Evolutionary conservation across 805 yeast genomes (phyloP), one percentile per base, ranked within the genome.

Genomic region (Starmerella tilneyi): DNA sequence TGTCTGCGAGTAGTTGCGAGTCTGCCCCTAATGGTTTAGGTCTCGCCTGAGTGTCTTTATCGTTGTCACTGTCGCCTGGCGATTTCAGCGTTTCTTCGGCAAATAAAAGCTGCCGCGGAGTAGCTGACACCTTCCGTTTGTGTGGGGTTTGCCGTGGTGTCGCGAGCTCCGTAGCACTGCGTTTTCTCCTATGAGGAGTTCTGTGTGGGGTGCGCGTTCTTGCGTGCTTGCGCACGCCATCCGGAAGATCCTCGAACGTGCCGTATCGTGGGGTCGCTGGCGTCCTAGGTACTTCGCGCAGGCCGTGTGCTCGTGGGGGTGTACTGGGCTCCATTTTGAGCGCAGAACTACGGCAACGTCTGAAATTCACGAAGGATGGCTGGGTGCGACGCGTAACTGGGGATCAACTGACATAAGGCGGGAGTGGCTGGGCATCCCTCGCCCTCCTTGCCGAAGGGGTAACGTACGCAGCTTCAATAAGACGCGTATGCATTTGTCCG

Each of bases 261-360:
- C 57, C 58, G 40, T 48, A 50, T 13, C 56, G 53, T 12, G 60
- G 60, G 12, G 60, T 56, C 13, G 51, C 48, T 2, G 60, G 60
- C 29, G 60, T 56, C 11, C 48, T 45, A 3, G 53, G 53, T 13
- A 41, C 42, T 23, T 35, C 54, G n/a, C 52, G 40, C n/a, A 31
- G 19, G 13, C 47, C 26, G 21, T 48, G 47, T 7, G 43, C 38
- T 30, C 56, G 39, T 3, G 59, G 59, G 28, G 59, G 59, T 9
- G 59, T 56, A 24, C 55, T 44, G 21, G 59, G 59, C 33, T 45
- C 57, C 45, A 50, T 50, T 23, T 11, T 23, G 5, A 11, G 8
- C 7, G 5, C 13, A 15, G 23, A 9, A 12, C 16, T 22, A 13
- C 15, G 40, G 13, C 30, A 13, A 4, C 6, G n/a, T 28, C 31